Percentiles rank a stretch among this genome's conserved stretches.
phyloP scores from a whole-genome alignment of 768 basidiomycete species.

The Austroboletus festivus region DNA sequence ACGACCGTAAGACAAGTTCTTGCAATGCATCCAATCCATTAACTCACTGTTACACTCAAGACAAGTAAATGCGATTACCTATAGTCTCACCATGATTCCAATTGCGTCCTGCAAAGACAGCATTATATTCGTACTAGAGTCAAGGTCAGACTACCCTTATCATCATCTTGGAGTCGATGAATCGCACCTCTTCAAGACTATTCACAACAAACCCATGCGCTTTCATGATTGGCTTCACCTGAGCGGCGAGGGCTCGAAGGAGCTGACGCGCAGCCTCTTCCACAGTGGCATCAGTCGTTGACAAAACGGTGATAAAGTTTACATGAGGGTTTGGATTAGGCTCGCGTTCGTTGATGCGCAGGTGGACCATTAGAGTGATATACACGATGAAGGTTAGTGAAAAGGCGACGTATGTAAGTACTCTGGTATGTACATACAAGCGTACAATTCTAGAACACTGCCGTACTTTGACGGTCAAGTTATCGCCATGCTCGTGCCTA shows the following conservation, averaged over 20 bases:
- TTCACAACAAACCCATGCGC: conserved; percentile 71
- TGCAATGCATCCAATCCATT: not conserved
- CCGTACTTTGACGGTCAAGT: conserved; percentile 3
- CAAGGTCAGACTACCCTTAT: not conserved
- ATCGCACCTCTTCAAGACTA: conserved; percentile 72
- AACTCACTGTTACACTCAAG: not conserved
- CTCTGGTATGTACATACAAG: too few relatives aligned
- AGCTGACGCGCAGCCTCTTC: conserved; percentile 69
- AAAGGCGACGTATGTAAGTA: too few relatives aligned
- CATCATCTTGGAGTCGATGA: not conserved
- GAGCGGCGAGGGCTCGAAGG: conserved; percentile 75
- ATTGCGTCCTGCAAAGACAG: conserved; percentile 77
- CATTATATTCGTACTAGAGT: conserved; percentile 70
- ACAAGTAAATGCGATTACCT: conserved; percentile 39
- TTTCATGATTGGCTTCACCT: conserved; percentile 83
- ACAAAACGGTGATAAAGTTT: conserved; percentile 71
- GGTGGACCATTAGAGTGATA: conserved; percentile 53
- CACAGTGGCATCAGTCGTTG: conserved; percentile 37
- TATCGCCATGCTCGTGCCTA: conserved; percentile 18
- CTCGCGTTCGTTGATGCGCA: conserved; percentile 65
- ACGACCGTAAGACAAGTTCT: conserved; percentile 75
- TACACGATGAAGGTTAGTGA: too few relatives aligned
- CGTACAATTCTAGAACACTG: not conserved
- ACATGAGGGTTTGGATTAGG: conserved; percentile 72
- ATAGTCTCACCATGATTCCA: conserved; percentile 84